Base-by-base conservation (phyloP, 2,329 filamentous ascomycete genomes). In the Dactylonectria macrodidyma region DNA sequence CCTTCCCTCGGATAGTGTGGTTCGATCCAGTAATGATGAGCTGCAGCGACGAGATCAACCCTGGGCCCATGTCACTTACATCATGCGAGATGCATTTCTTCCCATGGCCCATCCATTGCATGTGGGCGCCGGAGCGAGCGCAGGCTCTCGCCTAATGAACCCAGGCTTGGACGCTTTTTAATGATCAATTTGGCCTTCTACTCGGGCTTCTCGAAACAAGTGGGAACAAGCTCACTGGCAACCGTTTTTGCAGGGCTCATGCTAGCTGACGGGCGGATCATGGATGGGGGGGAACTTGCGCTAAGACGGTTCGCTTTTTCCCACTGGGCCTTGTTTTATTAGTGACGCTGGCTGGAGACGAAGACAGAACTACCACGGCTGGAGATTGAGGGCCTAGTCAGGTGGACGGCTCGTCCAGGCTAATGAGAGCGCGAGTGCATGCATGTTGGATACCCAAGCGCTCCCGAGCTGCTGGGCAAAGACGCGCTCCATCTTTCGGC, bases 171-270 rank as follows among this genome's bases (percentile, higher is more conserved):
- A 14, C 30, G 33, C 38, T 60, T 59, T 59, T 34, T 52, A 19
- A 62, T 54, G 36, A 62, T 44, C 44, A 30, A 61, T 61, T 38
- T 54, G 54, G 54, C 46, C 58, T 73, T 74, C 69, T 9, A 70
- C 57, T 60, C 46, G 38, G 36, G 65, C 70, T 76, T 76, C 71
- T 73, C 63, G 71, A 75, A 75, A 59, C 58, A 75, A 73, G 71
- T 67, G 70, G 70, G 51, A 71, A 67, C 58, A 30, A 54, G 33
- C 44, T 19, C 16, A 22, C 51, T 41, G 63, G 36, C 19, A 38
- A 38, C 58, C 33, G 58, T 55, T 55, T 62, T 24, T 58, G 46
- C 59, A 48, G 55, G 65, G 65, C 65, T 51, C 34, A 57, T 56
- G 41, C 56, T 47, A 26, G 55, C 47, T 36, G 41, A n/a, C 47